Evolutionary conservation across 169 alveolate genomes (phyloP).

Genomic region (Pseudocohnilembus persalinus): DNA sequence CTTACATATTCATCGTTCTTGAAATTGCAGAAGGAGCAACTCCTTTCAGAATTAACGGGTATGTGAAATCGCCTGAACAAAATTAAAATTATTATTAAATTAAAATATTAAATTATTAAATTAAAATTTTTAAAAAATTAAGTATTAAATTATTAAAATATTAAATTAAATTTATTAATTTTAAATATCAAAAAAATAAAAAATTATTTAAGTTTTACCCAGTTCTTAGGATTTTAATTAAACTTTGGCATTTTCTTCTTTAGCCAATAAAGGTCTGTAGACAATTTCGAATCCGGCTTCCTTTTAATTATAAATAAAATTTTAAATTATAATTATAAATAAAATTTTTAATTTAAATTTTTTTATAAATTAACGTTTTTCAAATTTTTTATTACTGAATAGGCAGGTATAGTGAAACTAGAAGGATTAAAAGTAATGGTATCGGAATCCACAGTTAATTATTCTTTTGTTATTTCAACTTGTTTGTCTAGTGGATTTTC

Average conservation of each 20-base stretch:
- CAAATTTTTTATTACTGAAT: constrained; percentile 63
- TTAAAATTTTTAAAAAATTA: no score
- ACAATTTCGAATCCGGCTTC: constrained; percentile 77
- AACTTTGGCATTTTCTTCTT: constrained; percentile 69
- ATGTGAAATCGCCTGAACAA: constrained; percentile 55
- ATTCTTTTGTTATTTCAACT: constrained; percentile 63
- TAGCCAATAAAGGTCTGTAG: constrained; percentile 81
- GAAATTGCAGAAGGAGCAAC: constrained; percentile 68
- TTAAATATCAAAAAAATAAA: no score
- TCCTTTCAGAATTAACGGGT: constrained; percentile 75
- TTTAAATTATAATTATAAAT: neutral
- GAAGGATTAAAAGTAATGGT: constrained; percentile 75
- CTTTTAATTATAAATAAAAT: neutral
- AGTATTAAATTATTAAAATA: no score
- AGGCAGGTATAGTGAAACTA: constrained; percentile 72
- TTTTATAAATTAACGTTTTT: neutral
- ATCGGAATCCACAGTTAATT: constrained; percentile 69
- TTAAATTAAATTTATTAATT: no score
- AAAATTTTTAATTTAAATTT: neutral
- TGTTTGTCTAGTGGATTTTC: constrained; percentile 82
- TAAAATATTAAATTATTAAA: no score
- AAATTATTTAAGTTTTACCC: no score
- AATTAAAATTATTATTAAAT: no score
- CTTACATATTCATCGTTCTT: constrained; percentile 70
- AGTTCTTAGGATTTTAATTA: constrained; percentile 70